Evolutionary conservation across 306 rosid species (phyloP).

Genomic region (Amphicarpaea edgeworthii): DNA sequence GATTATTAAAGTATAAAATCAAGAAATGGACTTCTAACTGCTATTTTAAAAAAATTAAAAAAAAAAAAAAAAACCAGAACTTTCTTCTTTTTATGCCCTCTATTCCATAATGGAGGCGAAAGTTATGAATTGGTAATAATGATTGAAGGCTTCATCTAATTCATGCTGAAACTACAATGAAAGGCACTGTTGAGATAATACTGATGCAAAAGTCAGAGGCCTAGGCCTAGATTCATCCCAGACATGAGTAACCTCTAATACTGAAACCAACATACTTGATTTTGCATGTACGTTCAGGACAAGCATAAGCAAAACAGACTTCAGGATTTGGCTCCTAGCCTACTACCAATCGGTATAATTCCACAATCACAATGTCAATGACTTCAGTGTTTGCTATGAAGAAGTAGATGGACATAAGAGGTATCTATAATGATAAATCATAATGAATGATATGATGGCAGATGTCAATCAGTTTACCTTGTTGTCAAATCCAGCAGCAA

Average conservation of each 20-base stretch:
- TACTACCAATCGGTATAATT: conserved; percentile 3
- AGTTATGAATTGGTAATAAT: not conserved
- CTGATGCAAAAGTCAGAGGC: conserved; percentile 19
- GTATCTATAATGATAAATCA: not conserved
- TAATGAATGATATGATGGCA: conserved; percentile 1
- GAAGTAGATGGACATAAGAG: not conserved
- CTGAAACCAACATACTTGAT: conserved; percentile 22
- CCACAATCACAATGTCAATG: not conserved
- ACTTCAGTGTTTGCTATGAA: conserved; percentile 23
- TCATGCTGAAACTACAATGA: conserved; percentile 18
- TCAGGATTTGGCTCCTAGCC: not conserved
- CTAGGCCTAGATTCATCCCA: conserved; percentile 17
- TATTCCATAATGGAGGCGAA: not conserved
- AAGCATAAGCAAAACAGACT: conserved; percentile 4
- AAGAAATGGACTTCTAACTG: conserved; percentile 4
- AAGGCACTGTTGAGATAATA: not conserved
- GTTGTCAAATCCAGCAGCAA: conserved; percentile 92
- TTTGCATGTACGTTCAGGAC: conserved; percentile 30
- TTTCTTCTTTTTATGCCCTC: not conserved
- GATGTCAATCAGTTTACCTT: conserved; percentile 63
- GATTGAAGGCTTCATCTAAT: conserved; percentile 18
- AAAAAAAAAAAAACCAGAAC: not conserved
- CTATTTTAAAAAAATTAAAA: not conserved
- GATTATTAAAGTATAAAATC: conserved; percentile 5
- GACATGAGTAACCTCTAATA: conserved; percentile 12